These are phyloP conservation scores for Setaria viridis DNA, from an alignment of 202 grass and related monocot species.

Conservation along the genomic window DNA sequence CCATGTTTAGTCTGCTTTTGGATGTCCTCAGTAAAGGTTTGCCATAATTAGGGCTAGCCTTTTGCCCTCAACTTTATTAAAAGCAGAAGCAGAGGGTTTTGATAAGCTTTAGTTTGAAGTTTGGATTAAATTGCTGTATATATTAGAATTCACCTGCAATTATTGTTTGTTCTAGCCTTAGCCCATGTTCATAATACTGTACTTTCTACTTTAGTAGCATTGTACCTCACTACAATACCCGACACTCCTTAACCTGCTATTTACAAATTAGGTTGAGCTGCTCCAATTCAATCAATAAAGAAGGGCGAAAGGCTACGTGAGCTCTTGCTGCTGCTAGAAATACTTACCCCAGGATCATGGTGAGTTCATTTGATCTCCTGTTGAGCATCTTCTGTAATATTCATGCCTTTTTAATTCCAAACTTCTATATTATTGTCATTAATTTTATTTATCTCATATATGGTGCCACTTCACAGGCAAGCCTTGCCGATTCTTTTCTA, in stretches of 20 bases:
- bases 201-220: constrained; percentile 8
- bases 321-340: constrained; percentile 12
- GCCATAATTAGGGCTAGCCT: neutral
- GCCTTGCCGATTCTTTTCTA: constrained; percentile 85
- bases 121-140: neutral
- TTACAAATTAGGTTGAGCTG: constrained; percentile 14
- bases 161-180: neutral
- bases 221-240: neutral
- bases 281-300: neutral
- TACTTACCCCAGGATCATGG: constrained; percentile 7
- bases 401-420: neutral
- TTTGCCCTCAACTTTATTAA: too few relatives aligned
- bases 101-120: neutral
- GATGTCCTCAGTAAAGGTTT: neutral
- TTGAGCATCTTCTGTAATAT: constrained; percentile 6
- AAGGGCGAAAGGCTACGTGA: neutral
- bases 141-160: neutral
- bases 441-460: constrained; percentile 12
- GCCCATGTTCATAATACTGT: neutral
- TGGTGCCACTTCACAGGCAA: constrained; percentile 51
- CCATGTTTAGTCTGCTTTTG: neutral
- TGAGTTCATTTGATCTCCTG: constrained; percentile 36
- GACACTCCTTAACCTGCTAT: neutral
- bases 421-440: neutral
- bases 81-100: neutral